Percentiles rank a stretch among this genome's conserved stretches.
phyloP scores from a whole-genome alignment of 1,139 yeast species.

The Scheffersomyces lignicola region DNA sequence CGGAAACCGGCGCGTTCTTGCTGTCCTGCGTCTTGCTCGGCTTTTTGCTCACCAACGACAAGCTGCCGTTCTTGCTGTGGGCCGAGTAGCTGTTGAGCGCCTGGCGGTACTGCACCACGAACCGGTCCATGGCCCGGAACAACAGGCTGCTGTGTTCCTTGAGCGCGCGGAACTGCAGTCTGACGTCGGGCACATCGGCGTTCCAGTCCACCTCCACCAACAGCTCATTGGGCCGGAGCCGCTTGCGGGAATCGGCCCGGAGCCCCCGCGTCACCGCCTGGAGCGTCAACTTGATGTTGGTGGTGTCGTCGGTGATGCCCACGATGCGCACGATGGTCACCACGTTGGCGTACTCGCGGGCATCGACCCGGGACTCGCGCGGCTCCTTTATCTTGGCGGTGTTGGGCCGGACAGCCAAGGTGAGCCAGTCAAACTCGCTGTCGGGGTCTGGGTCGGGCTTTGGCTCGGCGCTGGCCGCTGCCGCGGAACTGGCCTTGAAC shows the following conservation, averaged over 20 bases:
- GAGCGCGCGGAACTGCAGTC: conserved; percentile 24
- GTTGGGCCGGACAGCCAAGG: conserved; percentile 44
- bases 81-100: conserved; percentile 17
- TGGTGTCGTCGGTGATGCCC: conserved; percentile 48
- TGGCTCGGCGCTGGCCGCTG: conserved; percentile 5
- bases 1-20: conserved; percentile 2
- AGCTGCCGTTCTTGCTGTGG: conserved; percentile 9
- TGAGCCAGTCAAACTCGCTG: conserved; percentile 37
- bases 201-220: conserved; percentile 30
- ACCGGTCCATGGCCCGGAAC: conserved; percentile 42
- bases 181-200: conserved; percentile 18
- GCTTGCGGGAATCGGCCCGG: conserved; percentile 12
- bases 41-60: conserved; percentile 11
- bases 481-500: conserved; percentile 7
- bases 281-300: conserved; percentile 47
- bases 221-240: conserved; percentile 27
- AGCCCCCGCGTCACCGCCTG: conserved; percentile 55
- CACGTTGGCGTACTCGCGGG: conserved; percentile 18
- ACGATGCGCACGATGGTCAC: conserved; percentile 52
- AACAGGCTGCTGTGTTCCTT: conserved; percentile 25
- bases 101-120: conserved; percentile 41
- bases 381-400: conserved; percentile 34
- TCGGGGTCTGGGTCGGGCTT: conserved; percentile 15
- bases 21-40: conserved; percentile 10
- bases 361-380: conserved; percentile 12